A percentile compares a stretch with the other conserved stretches of the same genome.
Evolutionary conservation across 192 early-diverging fungal species (phyloP).

Genomic region (Backusella parvicylindrica): DNA sequence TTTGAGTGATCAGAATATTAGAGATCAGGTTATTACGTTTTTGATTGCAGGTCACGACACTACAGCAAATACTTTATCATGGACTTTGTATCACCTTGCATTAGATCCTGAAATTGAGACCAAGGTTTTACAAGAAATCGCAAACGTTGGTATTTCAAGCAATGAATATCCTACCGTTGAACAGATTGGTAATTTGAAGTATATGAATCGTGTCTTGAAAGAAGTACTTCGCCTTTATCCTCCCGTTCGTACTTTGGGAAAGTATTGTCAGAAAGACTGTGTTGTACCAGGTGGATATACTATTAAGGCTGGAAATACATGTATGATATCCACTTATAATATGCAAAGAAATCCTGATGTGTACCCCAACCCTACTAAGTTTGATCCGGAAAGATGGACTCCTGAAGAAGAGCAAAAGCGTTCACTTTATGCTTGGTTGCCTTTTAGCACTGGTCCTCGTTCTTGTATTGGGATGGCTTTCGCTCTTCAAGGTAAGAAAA

Average conservation of each 20-base stretch:
- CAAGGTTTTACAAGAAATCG: conserved; percentile 48
- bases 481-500: conserved; percentile 34
- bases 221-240: conserved; percentile 56
- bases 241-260: conserved; percentile 40
- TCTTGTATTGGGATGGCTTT: conserved; percentile 59
- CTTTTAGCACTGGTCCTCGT: conserved; percentile 47
- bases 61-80: conserved; percentile 50
- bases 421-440: conserved; percentile 48
- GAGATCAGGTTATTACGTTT: conserved; percentile 63
- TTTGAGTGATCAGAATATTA: conserved; percentile 45
- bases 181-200: conserved; percentile 41
- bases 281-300: conserved; percentile 42
- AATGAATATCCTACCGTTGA: conserved; percentile 25
- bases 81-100: conserved; percentile 45
- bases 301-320: conserved; percentile 23
- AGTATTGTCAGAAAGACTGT: conserved; percentile 40
- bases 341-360: conserved; percentile 46
- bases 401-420: conserved; percentile 50
- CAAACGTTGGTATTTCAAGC: conserved; percentile 34
- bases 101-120: conserved; percentile 40
- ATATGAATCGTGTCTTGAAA: conserved; percentile 50
- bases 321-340: conserved; percentile 26
- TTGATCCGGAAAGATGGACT: conserved; percentile 52
- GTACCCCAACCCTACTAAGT: conserved; percentile 41
- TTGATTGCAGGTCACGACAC: conserved; percentile 57